These are phyloP conservation scores for Phyllosticta capitalensis DNA, from an alignment of 2,329 filamentous ascomycete genomes.

Conservation along the genomic window DNA sequence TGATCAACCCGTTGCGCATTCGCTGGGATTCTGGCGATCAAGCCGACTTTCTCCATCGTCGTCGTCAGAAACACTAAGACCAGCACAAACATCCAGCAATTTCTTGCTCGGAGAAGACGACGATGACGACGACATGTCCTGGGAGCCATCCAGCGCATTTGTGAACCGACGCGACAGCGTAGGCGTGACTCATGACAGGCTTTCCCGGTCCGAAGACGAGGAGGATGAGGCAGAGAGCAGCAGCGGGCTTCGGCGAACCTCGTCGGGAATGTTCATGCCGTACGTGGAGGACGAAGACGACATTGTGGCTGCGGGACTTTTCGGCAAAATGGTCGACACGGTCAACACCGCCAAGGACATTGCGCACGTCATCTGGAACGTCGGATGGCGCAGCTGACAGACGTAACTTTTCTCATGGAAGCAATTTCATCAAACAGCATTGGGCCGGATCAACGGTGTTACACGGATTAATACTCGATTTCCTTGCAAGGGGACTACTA, in stretches of 20 bases:
- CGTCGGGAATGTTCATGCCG: slow-evolving; percentile 87
- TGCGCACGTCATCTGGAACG: slow-evolving; percentile 58
- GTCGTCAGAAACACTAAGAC: slow-evolving; percentile 73
- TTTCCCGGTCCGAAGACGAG: slow-evolving; percentile 30
- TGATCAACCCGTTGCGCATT: slow-evolving; percentile 40
- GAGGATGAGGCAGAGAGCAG: slow-evolving; percentile 17
- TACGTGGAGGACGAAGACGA: slow-evolving; percentile 64
- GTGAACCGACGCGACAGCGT: slow-evolving; percentile 25
- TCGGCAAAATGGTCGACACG: slow-evolving; percentile 74
- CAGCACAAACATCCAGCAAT: slow-evolving; percentile 56
- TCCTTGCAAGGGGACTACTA: slow-evolving; percentile 4
- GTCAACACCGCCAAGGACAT: slow-evolving; percentile 57
- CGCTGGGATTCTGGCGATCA: slow-evolving; percentile 36
- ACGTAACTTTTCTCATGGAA: neutral
- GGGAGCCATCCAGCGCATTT: slow-evolving; percentile 33
- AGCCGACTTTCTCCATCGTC: slow-evolving; percentile 57
- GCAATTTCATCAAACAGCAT: slow-evolving; percentile 5
- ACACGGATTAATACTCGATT: slow-evolving; percentile 9
- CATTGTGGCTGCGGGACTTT: slow-evolving; percentile 49
- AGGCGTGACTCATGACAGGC: slow-evolving; percentile 2
- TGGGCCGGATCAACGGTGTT: slow-evolving; percentile 11
- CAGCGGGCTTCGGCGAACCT: slow-evolving; percentile 62
- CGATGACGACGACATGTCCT: slow-evolving; percentile 38
- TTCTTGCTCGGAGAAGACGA: slow-evolving; percentile 56
- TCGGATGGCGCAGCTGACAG: slow-evolving; percentile 49